Conservation (phyloP, 2,329 filamentous ascomycete species). For the Nothophaeocryptopus gaeumannii region DNA sequence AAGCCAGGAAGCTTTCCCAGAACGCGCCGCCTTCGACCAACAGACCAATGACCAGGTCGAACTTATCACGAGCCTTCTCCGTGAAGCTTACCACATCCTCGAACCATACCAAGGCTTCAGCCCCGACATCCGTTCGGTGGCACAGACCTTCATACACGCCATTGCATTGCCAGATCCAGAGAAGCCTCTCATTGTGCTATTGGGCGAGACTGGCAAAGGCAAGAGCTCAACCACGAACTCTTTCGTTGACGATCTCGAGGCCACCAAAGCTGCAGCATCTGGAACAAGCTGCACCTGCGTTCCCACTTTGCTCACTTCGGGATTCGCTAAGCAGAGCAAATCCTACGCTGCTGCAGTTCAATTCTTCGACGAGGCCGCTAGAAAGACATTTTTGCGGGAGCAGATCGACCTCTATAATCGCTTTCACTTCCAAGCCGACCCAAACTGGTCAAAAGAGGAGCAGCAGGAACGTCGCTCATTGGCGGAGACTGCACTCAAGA, state of each 20-base stretch:
- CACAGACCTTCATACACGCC: background rate
- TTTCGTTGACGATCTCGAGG: slow-evolving; percentile 9
- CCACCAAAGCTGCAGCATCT: slow-evolving; percentile 6
- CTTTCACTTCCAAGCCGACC: slow-evolving; percentile 6
- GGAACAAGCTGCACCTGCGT: slow-evolving; percentile 13
- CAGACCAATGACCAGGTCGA: background rate
- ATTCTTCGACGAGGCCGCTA: background rate
- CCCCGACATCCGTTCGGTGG: background rate
- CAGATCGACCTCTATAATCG: slow-evolving; percentile 1
- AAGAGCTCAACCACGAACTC: slow-evolving; percentile 14
- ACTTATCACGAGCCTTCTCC: background rate
- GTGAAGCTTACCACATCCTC: background rate
- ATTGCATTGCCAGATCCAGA: background rate
- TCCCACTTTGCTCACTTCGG: slow-evolving; percentile 6
- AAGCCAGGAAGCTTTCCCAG: background rate
- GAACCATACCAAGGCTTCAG: background rate
- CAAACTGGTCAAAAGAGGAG: slow-evolving; percentile 5
- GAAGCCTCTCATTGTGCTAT: slow-evolving; percentile 4
- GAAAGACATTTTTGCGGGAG: slow-evolving; percentile 3
- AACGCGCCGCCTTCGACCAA: background rate
- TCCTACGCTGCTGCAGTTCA: slow-evolving; percentile 9
- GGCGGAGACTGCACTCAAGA: slow-evolving; percentile 7
- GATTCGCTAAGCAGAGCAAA: background rate
- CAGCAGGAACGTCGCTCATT: background rate
- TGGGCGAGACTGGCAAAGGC: slow-evolving; percentile 6